Evolutionary conservation across 2,329 filamentous ascomycete genomes (phyloP).

Genomic region (Trichoderma sp.): DNA sequence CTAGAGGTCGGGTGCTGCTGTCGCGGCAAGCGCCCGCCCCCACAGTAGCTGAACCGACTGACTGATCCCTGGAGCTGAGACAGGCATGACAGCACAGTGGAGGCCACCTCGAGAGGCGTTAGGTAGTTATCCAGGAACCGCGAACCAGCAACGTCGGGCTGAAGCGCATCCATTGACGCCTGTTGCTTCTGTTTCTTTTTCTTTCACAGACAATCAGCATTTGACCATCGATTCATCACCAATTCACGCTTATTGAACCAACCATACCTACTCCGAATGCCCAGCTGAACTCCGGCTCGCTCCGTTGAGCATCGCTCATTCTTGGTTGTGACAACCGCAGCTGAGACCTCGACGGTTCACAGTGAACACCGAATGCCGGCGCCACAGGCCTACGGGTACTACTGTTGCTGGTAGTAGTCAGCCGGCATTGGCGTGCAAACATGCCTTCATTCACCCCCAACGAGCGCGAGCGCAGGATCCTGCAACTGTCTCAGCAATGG

Average conservation of each 20-base stretch:
- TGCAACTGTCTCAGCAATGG: slow-evolving; percentile 55
- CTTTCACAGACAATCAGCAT: neutral
- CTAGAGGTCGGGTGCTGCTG: slow-evolving; percentile 1
- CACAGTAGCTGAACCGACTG: slow-evolving; percentile 2
- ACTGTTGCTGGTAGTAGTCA: too few relatives aligned
- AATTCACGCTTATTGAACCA: neutral
- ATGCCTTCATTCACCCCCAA: slow-evolving; percentile 41
- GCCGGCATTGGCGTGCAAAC: neutral
- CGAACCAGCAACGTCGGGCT: neutral
- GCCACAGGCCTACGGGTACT: slow-evolving; percentile 1
- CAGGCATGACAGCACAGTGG: neutral
- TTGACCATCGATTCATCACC: neutral
- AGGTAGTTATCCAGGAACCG: neutral
- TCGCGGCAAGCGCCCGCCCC: slow-evolving; percentile 17
- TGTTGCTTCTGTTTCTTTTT: neutral
- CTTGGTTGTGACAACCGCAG: slow-evolving; percentile 5
- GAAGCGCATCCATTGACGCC: neutral
- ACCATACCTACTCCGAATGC: neutral
- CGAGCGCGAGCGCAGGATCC: slow-evolving; percentile 51
- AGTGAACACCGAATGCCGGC: slow-evolving; percentile 2
- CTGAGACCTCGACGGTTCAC: neutral
- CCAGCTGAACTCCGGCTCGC: neutral
- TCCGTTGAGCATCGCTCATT: slow-evolving; percentile 21
- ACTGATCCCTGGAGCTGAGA: neutral
- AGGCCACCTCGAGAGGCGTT: slow-evolving; percentile 7